A percentile compares a stretch with the other conserved stretches of the same genome.
Conservation (phyloP, 345 rosid species). For the Cardamine occulta region DNA sequence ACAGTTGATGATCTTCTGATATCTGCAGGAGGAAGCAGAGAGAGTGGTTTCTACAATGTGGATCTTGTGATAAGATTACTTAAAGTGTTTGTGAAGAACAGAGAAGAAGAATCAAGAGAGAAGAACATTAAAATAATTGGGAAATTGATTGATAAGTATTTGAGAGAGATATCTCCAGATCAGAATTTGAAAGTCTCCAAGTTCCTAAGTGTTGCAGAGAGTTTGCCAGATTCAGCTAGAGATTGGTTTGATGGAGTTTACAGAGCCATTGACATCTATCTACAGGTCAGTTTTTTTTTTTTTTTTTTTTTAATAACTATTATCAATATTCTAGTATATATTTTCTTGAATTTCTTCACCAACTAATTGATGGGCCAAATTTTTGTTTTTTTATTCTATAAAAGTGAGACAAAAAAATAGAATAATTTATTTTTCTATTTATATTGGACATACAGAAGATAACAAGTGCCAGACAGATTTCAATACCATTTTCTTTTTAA, state of each 20-base stretch:
- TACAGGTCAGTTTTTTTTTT: constrained; percentile 51
- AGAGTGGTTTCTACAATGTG: constrained; percentile 54
- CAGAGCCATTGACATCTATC: constrained; percentile 77
- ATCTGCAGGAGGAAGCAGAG: constrained; percentile 45
- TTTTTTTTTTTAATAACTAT: neutral
- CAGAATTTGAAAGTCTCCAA: constrained; percentile 62
- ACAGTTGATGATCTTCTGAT: constrained; percentile 76
- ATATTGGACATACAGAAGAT: constrained; percentile 26
- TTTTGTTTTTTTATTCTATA: neutral
- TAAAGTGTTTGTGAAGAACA: constrained; percentile 49
- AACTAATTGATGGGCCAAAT: constrained; percentile 5
- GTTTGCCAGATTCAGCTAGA: constrained; percentile 73
- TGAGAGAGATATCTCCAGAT: constrained; percentile 80
- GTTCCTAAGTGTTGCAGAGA: constrained; percentile 69
- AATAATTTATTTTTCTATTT: neutral
- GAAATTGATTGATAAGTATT: constrained; percentile 59
- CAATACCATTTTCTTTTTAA: neutral
- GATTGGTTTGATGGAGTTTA: constrained; percentile 79
- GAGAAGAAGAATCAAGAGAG: constrained; percentile 33
- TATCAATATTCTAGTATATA: neutral
- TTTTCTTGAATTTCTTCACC: constrained; percentile 10
- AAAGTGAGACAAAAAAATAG: constrained; percentile 28
- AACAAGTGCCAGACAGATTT: constrained; percentile 31
- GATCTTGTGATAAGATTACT: constrained; percentile 64
- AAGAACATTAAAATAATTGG: constrained; percentile 54